phyloP scores from a whole-genome alignment of 306 rosid genomes.

The Trichosanthes truncata region DNA sequence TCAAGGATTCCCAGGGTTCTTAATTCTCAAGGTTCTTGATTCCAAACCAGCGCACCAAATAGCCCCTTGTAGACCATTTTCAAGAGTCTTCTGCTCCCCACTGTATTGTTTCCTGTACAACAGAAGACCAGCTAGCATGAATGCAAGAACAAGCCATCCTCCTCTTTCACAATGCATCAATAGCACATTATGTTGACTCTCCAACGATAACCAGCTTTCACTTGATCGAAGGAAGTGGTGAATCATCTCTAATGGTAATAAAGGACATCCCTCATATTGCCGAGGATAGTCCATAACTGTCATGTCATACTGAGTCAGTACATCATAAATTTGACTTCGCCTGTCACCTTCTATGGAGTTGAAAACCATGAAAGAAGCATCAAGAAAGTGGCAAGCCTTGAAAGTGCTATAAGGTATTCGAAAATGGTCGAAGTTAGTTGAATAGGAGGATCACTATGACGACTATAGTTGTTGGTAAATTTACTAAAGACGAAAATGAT shows the following conservation, averaged over 20 bases:
- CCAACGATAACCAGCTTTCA: constrained; percentile 96
- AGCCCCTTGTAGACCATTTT: constrained; percentile 97
- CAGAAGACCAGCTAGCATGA: constrained; percentile 95
- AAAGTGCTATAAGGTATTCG: too few relatives aligned
- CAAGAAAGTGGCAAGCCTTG: constrained; percentile 84
- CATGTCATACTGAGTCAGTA: constrained; percentile 88
- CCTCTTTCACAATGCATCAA: constrained; percentile 99
- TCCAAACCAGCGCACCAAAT: too few relatives aligned
- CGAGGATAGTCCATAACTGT: constrained; percentile 99
- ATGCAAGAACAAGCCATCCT: constrained; percentile 99
- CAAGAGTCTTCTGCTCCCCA: constrained; percentile 95
- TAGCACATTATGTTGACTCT: constrained; percentile 88
- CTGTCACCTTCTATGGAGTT: constrained; percentile 91
- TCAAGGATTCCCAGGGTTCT: too few relatives aligned
- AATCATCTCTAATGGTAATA: constrained; percentile 87
- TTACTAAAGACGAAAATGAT: too few relatives aligned
- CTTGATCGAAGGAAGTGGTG: constrained; percentile 97
- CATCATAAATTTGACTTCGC: constrained; percentile 74
- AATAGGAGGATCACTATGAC: too few relatives aligned
- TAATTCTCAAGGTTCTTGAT: too few relatives aligned
- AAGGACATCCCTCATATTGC: constrained; percentile 82
- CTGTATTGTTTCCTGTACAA: constrained; percentile 81
- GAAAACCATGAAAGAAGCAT: constrained; percentile 95
- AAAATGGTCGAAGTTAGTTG: too few relatives aligned
- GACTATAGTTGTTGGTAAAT: too few relatives aligned